Conservation (phyloP, 1,139 yeast genomes). For the Blastobotrys proliferans region DNA sequence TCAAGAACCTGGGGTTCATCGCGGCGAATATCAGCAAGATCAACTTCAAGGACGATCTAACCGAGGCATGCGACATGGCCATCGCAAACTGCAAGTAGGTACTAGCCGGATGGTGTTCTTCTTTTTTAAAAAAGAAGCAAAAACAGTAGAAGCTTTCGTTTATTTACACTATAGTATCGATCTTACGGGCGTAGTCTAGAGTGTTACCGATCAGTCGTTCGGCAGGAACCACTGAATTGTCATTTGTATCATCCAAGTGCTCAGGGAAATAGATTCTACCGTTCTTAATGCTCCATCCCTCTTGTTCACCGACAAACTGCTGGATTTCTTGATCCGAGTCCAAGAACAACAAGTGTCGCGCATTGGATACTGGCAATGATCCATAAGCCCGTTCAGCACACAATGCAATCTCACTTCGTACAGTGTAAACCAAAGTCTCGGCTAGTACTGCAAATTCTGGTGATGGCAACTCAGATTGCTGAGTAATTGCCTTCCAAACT, state of each 20-base stretch:
- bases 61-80: constrained; percentile 4
- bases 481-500: constrained; percentile 72
- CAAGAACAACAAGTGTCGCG: constrained; percentile 74
- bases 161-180: constrained; percentile 70
- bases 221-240: constrained; percentile 28
- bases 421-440: constrained; percentile 60
- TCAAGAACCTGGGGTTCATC: constrained; percentile 16
- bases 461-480: constrained; percentile 44
- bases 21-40: constrained; percentile 16
- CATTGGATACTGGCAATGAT: constrained; percentile 73
- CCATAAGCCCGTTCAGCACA: constrained; percentile 78
- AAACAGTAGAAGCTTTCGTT: too few species aligned
- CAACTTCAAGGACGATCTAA: background rate
- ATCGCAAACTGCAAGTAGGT: background rate
- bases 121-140: background rate
- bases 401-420: constrained; percentile 82
- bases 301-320: constrained; percentile 49
- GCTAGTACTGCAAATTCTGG: constrained; percentile 42
- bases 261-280: constrained; percentile 57
- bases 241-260: constrained; percentile 18
- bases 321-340: constrained; percentile 65
- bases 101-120: background rate
- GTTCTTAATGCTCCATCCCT: constrained; percentile 60
- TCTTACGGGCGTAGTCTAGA: constrained; percentile 75
- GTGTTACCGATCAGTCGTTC: constrained; percentile 57